Conservation (phyloP, 345 rosid species). For the Hibiscus mutabilis region DNA sequence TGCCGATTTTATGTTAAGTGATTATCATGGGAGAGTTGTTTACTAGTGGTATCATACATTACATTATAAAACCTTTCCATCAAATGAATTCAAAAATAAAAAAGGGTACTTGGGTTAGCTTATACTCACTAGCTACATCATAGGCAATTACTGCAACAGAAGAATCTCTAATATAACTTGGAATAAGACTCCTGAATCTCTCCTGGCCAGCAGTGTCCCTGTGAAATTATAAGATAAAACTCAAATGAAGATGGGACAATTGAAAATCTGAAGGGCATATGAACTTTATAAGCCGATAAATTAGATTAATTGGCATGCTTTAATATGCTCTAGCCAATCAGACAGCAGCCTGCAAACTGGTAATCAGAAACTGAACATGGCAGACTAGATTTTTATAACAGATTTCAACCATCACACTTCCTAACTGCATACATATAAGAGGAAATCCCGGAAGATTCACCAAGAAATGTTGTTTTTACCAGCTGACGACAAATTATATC, state of each 20-base stretch:
- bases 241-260: not conserved
- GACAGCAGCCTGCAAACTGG: not conserved
- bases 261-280: not conserved
- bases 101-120: not conserved
- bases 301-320: not conserved
- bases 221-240: slow-evolving; percentile 12
- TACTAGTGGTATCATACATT: not conserved
- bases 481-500: not conserved
- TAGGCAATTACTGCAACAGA: slow-evolving; percentile 92
- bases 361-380: not conserved
- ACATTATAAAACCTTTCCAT: not conserved
- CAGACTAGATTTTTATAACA: not conserved
- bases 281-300: not conserved
- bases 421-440: not conserved
- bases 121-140: slow-evolving; percentile 80
- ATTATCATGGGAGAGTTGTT: not conserved
- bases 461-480: not conserved
- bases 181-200: slow-evolving; percentile 91
- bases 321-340: not conserved
- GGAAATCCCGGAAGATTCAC: not conserved
- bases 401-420: not conserved
- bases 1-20: not conserved
- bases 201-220: slow-evolving; percentile 99
- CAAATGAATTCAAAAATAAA: not conserved
- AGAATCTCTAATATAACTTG: slow-evolving; percentile 92